Conservation (phyloP, 2,329 filamentous ascomycete species). For the Pyrenochaeta sp. region DNA sequence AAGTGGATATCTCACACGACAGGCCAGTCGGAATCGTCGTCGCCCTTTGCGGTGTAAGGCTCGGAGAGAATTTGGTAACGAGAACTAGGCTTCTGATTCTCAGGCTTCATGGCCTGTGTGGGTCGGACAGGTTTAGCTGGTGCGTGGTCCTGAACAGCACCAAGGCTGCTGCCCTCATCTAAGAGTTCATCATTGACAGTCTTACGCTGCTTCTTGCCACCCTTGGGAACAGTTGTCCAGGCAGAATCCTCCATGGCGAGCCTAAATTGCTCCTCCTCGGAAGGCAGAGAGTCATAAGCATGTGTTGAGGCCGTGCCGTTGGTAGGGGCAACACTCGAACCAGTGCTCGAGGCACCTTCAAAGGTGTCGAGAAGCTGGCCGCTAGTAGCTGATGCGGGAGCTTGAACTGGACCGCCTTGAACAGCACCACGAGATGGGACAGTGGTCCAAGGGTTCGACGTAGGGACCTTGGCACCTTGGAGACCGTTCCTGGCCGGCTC, state of each 20-base stretch:
- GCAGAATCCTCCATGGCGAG: constrained; percentile 59
- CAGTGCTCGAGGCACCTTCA: constrained; percentile 54
- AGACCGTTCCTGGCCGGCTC: constrained; percentile 82
- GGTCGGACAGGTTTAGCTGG: constrained; percentile 35
- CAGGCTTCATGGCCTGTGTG: constrained; percentile 30
- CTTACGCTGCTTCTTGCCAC: constrained; percentile 64
- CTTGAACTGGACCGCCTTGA: constrained; percentile 26
- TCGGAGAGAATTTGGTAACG: constrained; percentile 42
- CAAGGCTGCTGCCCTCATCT: constrained; percentile 50
- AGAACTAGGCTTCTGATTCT: constrained; percentile 41
- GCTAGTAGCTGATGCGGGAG: constrained; percentile 29
- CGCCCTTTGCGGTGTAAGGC: constrained; percentile 32
- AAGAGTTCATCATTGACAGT: constrained; percentile 52
- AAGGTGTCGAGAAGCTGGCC: constrained; percentile 60
- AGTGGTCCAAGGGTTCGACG: constrained; percentile 64
- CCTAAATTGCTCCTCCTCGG: constrained; percentile 69
- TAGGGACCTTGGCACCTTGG: constrained; percentile 56
- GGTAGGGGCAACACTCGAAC: constrained; percentile 48
- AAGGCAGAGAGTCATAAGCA: constrained; percentile 60
- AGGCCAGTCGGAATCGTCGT: constrained; percentile 53
- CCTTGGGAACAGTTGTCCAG: constrained; percentile 68
- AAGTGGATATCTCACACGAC: constrained; percentile 39
- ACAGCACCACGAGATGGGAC: constrained; percentile 35
- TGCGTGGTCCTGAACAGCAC: constrained; percentile 21
- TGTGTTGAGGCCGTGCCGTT: constrained; percentile 54